Conservation (phyloP, 805 yeast genomes). For the Kodamaea hsintzibuensis region DNA sequence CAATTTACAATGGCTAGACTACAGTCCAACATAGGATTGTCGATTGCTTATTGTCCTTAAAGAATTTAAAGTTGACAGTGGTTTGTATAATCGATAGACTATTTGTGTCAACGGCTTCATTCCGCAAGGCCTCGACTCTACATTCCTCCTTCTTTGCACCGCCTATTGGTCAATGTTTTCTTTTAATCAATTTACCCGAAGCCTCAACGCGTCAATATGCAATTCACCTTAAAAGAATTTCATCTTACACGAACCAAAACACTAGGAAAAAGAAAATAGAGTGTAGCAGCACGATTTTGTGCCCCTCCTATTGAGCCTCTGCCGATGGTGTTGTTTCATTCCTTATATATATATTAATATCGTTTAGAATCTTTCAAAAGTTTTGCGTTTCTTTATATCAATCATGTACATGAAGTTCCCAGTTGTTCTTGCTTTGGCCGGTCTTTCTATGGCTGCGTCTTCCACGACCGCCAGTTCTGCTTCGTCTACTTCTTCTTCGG, state of each 20-base stretch:
- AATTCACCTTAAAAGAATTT: neutral
- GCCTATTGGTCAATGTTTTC: neutral
- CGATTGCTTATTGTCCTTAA: neutral
- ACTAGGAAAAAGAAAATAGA: neutral
- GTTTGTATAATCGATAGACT: neutral
- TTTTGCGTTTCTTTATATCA: neutral
- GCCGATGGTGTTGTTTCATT: neutral
- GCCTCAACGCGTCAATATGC: conserved; percentile 1
- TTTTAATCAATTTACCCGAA: neutral
- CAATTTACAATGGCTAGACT: neutral
- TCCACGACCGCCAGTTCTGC: conserved; percentile 12
- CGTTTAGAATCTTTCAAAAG: neutral
- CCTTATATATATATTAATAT: neutral
- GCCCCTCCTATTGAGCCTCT: neutral
- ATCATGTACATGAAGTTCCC: conserved; percentile 8
- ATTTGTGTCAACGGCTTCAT: neutral
- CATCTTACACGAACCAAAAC: neutral
- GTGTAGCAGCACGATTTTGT: neutral
- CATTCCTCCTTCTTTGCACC: neutral
- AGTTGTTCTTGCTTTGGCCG: conserved; percentile 9
- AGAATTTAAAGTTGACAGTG: neutral
- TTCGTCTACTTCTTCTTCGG: conserved; percentile 11
- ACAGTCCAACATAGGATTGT: neutral
- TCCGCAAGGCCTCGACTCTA: neutral
- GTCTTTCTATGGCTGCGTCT: conserved; percentile 4